Base-by-base conservation (phyloP, 176 grass and related monocot species). In the Chrysopogon serrulatus region DNA sequence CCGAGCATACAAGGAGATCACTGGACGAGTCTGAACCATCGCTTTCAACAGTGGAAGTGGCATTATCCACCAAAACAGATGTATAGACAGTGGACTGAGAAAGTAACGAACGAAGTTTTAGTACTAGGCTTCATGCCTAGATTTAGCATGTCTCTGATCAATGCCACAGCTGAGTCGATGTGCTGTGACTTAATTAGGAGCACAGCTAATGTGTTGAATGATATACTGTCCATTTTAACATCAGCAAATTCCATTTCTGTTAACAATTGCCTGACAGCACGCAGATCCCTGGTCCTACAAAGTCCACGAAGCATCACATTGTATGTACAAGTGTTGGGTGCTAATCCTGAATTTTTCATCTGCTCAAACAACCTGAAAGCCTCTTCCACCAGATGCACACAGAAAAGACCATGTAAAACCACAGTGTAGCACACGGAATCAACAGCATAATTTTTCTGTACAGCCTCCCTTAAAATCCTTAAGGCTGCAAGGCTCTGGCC, bases 281-380 rank as follows among this genome's bases (percentile, higher is more conserved):
- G 34, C 59, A 84, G 77, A 82, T 98, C 77, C 42, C 86, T 95
- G 64, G 87, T 82, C 82, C 84, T 88, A 83, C 89, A 92, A 76
- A 90, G 73, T 80, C 93, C 96, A 78, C 57, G 56, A 85, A 98
- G 89, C 79, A 98, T 98, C 76, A 93, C 83, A 88, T 93, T 98
- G 67, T 95, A 98, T 37, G 89, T 93, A 85, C 78, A 89, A 39
- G 84, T 82, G 74, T 92, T 92, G 30, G 85, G 79, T 90, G 77
- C 19, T 85, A 93, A 85, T 77, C 85, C 91, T 85, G 57, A 90
- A 31, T 45, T 21, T 70, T 98, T 98, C 93, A 93, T 93, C 73
- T 89, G 75, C 21, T 95, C 80, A 79, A 98, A 98, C 73, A 98
- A 88, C 73, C 80, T 67, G 71, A 83, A 73, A 72, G 96, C 96